Percentiles rank a stretch among this genome's conserved stretches.
These are phyloP conservation scores for Bipolaris oryzae DNA, from an alignment of 2,329 filamentous ascomycete species.

Conservation along the genomic window DNA sequence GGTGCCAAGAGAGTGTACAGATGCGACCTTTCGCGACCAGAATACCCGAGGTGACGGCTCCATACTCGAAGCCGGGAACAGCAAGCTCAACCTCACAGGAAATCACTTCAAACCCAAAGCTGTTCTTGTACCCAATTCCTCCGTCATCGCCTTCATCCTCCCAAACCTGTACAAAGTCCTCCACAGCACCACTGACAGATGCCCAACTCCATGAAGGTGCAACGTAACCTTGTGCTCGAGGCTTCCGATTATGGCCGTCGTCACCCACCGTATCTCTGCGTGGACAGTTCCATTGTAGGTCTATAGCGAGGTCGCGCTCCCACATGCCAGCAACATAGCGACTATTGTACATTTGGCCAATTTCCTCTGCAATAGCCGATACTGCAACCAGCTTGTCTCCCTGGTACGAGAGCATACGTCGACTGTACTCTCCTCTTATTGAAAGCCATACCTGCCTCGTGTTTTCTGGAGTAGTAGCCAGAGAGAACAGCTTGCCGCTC, in stretches of 20 bases:
- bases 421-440: constrained; percentile 13
- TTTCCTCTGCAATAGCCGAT: constrained; percentile 15
- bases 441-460: constrained; percentile 11
- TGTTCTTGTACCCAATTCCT: constrained; percentile 3
- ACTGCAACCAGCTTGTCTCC: constrained; percentile 15
- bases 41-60: constrained; percentile 8
- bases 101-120: constrained; percentile 10
- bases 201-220: constrained; percentile 18
- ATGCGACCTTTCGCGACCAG: constrained; percentile 5
- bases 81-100: constrained; percentile 7
- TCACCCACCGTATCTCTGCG: background rate
- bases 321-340: constrained; percentile 14
- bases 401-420: constrained; percentile 10
- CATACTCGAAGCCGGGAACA: constrained; percentile 7
- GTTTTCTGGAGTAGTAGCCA: constrained; percentile 3
- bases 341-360: constrained; percentile 6
- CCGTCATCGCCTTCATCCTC: constrained; percentile 6
- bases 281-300: constrained; percentile 10
- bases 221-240: constrained; percentile 7
- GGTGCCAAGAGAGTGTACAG: background rate
- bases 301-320: constrained; percentile 12
- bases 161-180: constrained; percentile 4
- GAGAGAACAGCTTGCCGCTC: constrained; percentile 8
- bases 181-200: constrained; percentile 2
- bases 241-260: background rate